phyloP scores from a whole-genome alignment of 805 yeast genomes.

The Starmerella ratchasimensis region DNA sequence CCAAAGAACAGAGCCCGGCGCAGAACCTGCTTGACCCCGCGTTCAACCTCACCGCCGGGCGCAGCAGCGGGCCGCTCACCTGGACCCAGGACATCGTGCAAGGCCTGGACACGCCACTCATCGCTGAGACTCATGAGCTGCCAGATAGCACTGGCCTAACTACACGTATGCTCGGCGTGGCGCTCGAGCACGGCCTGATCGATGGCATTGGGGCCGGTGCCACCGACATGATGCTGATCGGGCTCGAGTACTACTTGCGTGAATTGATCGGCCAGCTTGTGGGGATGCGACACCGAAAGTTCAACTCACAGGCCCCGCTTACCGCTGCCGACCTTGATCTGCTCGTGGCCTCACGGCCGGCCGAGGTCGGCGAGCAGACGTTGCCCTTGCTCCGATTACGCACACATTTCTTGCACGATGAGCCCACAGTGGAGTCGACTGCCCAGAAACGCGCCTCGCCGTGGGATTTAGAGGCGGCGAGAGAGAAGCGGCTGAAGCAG shows the following conservation, averaged over 20 bases:
- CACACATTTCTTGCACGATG: constrained; percentile 26
- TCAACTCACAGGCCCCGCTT: constrained; percentile 26
- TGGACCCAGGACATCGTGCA: constrained; percentile 90
- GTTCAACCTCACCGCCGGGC: constrained; percentile 22
- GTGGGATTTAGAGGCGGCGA: constrained; percentile 1
- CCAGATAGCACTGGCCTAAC: constrained; percentile 66
- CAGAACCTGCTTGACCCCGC: constrained; percentile 11
- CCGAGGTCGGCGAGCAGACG: constrained; percentile 25
- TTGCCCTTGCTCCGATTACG: constrained; percentile 27
- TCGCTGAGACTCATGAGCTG: constrained; percentile 62
- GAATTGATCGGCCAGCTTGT: constrained; percentile 59
- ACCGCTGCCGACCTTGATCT: constrained; percentile 26
- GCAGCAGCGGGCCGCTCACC: constrained; percentile 28
- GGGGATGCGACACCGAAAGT: constrained; percentile 13
- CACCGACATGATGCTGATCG: constrained; percentile 64
- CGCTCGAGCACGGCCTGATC: constrained; percentile 78
- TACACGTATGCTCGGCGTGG: constrained; percentile 60
- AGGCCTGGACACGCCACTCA: constrained; percentile 68
- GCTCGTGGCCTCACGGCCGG: constrained; percentile 26
- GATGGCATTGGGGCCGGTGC: constrained; percentile 69
- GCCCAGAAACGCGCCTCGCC: constrained; percentile 1
- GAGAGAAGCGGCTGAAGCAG: background rate
- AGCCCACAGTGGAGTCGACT: constrained; percentile 18
- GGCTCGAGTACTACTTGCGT: constrained; percentile 60
- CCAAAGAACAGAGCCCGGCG: background rate